A percentile compares a stretch with the other conserved stretches of the same genome.
These are phyloP conservation scores for Primulina huaijiensis DNA, from an alignment of 257 asterid species.

Conservation along the genomic window DNA sequence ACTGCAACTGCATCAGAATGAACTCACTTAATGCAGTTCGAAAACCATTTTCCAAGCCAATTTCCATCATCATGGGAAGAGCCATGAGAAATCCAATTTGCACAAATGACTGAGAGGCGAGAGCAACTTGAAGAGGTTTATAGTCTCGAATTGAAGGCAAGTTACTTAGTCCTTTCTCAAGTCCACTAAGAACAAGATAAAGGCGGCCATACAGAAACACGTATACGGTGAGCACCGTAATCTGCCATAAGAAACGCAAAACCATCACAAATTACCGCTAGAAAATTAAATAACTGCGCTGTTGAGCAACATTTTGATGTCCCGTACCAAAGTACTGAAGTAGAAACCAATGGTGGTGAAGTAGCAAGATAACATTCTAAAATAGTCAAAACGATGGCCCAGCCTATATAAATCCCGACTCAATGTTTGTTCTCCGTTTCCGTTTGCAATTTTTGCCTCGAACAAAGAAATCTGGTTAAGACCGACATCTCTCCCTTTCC, in stretches of 20 bases:
- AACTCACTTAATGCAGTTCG: constrained; percentile 92
- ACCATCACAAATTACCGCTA: constrained; percentile 23
- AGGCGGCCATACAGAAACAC: constrained; percentile 93
- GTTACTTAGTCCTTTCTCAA: constrained; percentile 65
- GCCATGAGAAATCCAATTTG: constrained; percentile 97
- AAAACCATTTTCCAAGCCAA: constrained; percentile 89
- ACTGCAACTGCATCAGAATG: constrained; percentile 86
- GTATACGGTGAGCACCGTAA: constrained; percentile 91
- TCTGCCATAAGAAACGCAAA: constrained; percentile 48
- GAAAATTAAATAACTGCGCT: constrained; percentile 5
- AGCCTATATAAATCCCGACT: constrained; percentile 94
- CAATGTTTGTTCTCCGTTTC: constrained; percentile 96
- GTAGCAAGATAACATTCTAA: constrained; percentile 92
- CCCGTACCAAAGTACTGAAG: constrained; percentile 85
- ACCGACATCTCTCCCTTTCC: constrained; percentile 98
- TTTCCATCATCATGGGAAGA: constrained; percentile 98
- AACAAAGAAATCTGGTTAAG: constrained; percentile 95
- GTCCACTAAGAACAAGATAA: constrained; percentile 93
- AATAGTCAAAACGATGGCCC: constrained; percentile 98
- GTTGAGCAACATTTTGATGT: constrained; percentile 11
- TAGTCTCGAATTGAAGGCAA: constrained; percentile 62
- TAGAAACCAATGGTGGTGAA: constrained; percentile 96
- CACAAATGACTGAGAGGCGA: constrained; percentile 93
- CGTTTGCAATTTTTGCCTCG: constrained; percentile 97
- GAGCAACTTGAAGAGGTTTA: constrained; percentile 80